phyloP scores from a whole-genome alignment of 2,329 filamentous ascomycete species.

The Fusarium verrucosum region DNA sequence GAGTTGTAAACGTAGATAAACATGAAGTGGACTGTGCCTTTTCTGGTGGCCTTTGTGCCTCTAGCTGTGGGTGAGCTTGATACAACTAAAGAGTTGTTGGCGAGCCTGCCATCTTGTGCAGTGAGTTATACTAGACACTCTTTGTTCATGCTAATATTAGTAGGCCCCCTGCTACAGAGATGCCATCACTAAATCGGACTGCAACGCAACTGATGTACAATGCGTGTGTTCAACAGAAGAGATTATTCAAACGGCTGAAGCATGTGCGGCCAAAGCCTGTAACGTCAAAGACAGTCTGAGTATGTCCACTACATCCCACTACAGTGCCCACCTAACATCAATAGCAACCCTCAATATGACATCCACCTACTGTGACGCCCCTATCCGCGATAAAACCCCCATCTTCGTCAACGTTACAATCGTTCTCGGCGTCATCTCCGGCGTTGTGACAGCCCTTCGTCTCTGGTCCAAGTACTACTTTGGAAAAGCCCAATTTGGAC shows the following conservation, averaged over 20 bases:
- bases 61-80: constrained; percentile 14
- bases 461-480: constrained; percentile 44
- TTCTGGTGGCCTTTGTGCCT: constrained; percentile 35
- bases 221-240: constrained; percentile 37
- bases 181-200: constrained; percentile 14
- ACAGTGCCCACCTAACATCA: rapidly evolving
- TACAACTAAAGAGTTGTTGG: constrained; percentile 28
- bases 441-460: constrained; percentile 49
- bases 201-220: constrained; percentile 30
- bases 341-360: constrained; percentile 23
- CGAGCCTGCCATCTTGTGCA: constrained; percentile 30
- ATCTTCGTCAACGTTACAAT: constrained; percentile 28
- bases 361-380: constrained; percentile 27
- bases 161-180: constrained; percentile 14
- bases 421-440: constrained; percentile 46
- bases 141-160: constrained; percentile 9
- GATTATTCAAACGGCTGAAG: constrained; percentile 30
- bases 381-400: constrained; percentile 14
- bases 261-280: constrained; percentile 10
- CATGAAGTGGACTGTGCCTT: constrained; percentile 40
- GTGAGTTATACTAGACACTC: constrained; percentile 12
- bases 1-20: constrained; percentile 19
- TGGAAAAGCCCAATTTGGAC: constrained; percentile 42
- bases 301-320: background rate
- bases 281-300: constrained; percentile 15